Conservation (phyloP, 1,139 yeast species). For the Scheffersomyces cryptocercus region DNA sequence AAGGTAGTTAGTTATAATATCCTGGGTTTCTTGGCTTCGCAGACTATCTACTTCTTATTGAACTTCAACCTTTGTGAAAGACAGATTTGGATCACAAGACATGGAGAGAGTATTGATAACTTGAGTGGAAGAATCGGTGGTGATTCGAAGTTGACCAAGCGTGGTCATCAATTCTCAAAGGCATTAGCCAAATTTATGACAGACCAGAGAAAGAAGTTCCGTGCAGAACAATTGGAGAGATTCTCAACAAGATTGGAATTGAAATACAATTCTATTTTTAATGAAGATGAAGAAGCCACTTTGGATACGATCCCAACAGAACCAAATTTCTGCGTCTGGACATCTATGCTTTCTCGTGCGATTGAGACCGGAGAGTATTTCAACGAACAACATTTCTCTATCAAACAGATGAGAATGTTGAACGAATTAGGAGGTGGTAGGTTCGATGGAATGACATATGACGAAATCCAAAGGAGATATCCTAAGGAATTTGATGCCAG, state of each 20-base stretch:
- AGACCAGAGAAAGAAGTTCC: slow-evolving; percentile 68
- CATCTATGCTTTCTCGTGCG: slow-evolving; percentile 80
- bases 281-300: slow-evolving; percentile 24
- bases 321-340: slow-evolving; percentile 88
- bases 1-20: slow-evolving; percentile 90
- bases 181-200: slow-evolving; percentile 76
- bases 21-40: slow-evolving; percentile 91
- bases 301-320: slow-evolving; percentile 49
- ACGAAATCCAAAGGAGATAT: slow-evolving; percentile 64
- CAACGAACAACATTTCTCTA: slow-evolving; percentile 69
- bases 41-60: slow-evolving; percentile 83
- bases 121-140: slow-evolving; percentile 90
- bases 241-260: slow-evolving; percentile 46
- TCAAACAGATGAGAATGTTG: slow-evolving; percentile 89
- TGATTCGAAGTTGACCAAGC: slow-evolving; percentile 74
- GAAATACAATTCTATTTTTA: slow-evolving; percentile 35
- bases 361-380: slow-evolving; percentile 77
- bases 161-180: slow-evolving; percentile 74
- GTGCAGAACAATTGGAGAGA: slow-evolving; percentile 60
- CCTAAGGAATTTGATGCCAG: slow-evolving; percentile 83
- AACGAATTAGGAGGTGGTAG: slow-evolving; percentile 93
- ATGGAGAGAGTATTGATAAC: slow-evolving; percentile 89
- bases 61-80: slow-evolving; percentile 90
- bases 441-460: slow-evolving; percentile 64
- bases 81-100: slow-evolving; percentile 94